Base-by-base conservation (phyloP, 345 rosid species). In the Linum tenue region DNA sequence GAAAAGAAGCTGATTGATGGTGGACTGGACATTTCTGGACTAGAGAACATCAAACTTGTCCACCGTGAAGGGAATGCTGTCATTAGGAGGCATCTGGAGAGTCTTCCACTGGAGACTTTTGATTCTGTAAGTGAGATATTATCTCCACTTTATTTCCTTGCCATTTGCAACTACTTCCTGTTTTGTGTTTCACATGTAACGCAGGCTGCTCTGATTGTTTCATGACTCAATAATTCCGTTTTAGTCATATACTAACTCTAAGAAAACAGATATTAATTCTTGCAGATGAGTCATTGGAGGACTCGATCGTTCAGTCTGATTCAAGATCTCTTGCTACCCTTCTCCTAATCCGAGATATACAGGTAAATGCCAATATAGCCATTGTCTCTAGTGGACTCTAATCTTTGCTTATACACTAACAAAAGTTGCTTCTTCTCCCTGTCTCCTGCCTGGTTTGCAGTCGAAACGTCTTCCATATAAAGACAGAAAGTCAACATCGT, bases 261-360 rank as follows among this genome's bases (percentile, higher is more conserved):
- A 81, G 62, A 37, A 73, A 56, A 76, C 95, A 91, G 96, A 91
- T 91, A 75, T 67, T 91, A 74, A 89, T 91, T 85, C 98, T 91
- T 76, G 98, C 96, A 85, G 98, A 91, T 77, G 96, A 91, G 73
- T 87, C 95, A 11, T 72, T 91, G 11, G 98, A 91, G 74, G 95
- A 91, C 77, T 91, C 96, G 48, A 78, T 89, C 66, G 98, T 91
- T 71, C 95, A 91, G 76, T 89, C 98, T 17, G 96, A 91, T 75
- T 91, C 98, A 0, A 77, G 98, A 56, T 91, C 96, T 73, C 95
- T 91, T 55, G 96, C 96, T 62, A 91, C 96, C 61, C 98, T 91
- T 79, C 96, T 89, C 65, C 92, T 91, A 74, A 91, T 91, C 67
- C 95, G 96, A 53, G 96, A 86, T 75, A 91, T 91, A 82, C 98